These are phyloP conservation scores for Spencermartinsiella ligniputridi DNA, from an alignment of 1,139 yeast species.

Conservation along the genomic window DNA sequence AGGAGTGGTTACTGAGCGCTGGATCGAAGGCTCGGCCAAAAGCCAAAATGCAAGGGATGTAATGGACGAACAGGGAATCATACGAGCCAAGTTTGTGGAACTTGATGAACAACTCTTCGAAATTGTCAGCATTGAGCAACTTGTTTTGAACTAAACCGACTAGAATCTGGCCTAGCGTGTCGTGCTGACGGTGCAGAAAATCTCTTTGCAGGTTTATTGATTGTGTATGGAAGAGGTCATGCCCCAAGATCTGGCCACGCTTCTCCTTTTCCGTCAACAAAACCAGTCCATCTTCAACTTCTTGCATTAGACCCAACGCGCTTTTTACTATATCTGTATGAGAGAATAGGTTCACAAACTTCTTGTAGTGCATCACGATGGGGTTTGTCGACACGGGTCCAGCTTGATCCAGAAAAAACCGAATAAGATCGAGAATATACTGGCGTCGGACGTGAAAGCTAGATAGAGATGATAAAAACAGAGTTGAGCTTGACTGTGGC, in stretches of 20 bases:
- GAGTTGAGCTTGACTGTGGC: constrained; percentile 48
- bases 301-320: constrained; percentile 50
- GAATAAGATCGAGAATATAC: constrained; percentile 64
- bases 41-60: constrained; percentile 51
- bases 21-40: constrained; percentile 20
- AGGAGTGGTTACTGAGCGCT: constrained; percentile 10
- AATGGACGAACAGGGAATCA: constrained; percentile 60
- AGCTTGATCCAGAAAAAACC: constrained; percentile 46
- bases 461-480: constrained; percentile 67
- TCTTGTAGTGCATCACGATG: constrained; percentile 17
- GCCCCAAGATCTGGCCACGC: constrained; percentile 57
- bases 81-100: constrained; percentile 47
- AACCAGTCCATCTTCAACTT: constrained; percentile 51
- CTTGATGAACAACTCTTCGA: constrained; percentile 41
- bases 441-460: constrained; percentile 65
- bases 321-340: constrained; percentile 27
- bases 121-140: constrained; percentile 36
- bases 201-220: constrained; percentile 56
- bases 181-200: constrained; percentile 64
- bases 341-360: constrained; percentile 24
- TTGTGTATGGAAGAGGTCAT: constrained; percentile 47
- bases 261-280: constrained; percentile 61
- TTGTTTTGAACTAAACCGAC: constrained; percentile 20
- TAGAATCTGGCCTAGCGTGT: constrained; percentile 61
- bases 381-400: constrained; percentile 12